These are phyloP conservation scores for Ochromonas danica DNA, from an alignment of 108 stramenopile species.

Conservation along the genomic window DNA sequence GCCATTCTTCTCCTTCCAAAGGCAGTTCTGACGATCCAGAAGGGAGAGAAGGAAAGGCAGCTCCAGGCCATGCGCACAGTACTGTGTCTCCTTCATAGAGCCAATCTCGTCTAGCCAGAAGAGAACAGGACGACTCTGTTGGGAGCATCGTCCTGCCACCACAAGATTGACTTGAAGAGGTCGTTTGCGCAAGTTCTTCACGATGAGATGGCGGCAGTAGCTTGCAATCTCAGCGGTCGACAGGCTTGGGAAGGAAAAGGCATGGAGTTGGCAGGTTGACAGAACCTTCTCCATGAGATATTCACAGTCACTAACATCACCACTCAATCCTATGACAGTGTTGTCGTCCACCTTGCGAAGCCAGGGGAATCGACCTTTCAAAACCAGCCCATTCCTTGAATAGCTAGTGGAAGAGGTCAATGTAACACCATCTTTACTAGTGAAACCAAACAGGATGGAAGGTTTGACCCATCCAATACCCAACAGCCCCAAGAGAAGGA, in stretches of 20 bases:
- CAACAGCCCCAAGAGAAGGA: too few relatives aligned
- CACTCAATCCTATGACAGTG: background rate
- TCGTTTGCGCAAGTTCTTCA: background rate
- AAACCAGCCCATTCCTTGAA: background rate
- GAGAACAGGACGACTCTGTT: background rate
- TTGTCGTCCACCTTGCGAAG: background rate
- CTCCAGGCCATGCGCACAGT: background rate
- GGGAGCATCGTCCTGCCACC: background rate
- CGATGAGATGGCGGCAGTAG: background rate
- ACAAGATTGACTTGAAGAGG: background rate
- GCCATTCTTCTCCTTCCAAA: too few relatives aligned
- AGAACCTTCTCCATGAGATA: background rate
- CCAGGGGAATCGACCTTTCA: background rate
- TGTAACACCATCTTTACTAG: too few relatives aligned
- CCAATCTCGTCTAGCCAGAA: background rate
- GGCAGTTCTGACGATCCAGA: too few relatives aligned
- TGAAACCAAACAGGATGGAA: too few relatives aligned
- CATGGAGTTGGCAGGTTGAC: background rate
- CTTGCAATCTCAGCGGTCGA: background rate
- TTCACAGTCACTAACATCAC: slow-evolving; percentile 1
- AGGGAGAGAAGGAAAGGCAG: background rate
- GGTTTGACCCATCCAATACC: too few relatives aligned
- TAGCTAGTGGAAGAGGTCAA: too few relatives aligned
- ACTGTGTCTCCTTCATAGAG: background rate
- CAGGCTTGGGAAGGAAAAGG: background rate